Evolutionary conservation across 805 yeast species (phyloP).

Genomic region (Kregervanrija delftensis): DNA sequence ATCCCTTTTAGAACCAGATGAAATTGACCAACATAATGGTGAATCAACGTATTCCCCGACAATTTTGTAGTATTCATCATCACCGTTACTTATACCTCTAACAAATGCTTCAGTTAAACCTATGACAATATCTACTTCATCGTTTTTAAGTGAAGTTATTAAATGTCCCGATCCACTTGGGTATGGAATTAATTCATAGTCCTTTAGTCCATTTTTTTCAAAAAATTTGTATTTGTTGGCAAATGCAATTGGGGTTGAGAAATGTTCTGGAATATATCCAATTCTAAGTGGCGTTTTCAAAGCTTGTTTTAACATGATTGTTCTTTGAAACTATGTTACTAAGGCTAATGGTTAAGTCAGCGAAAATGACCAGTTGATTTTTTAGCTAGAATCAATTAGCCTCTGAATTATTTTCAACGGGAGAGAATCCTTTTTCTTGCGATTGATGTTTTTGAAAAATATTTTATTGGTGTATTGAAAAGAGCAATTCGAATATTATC

Average conservation of each 20-base stretch:
- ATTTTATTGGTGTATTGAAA: too few relatives aligned
- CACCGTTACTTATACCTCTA: constrained; percentile 72
- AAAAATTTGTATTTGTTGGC: constrained; percentile 59
- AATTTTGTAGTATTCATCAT: constrained; percentile 48
- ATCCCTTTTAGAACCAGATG: constrained; percentile 60
- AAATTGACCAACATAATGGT: constrained; percentile 86
- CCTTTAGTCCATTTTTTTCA: constrained; percentile 36
- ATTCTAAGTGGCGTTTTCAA: constrained; percentile 36
- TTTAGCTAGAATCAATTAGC: too few relatives aligned
- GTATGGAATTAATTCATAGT: constrained; percentile 56
- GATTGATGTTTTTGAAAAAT: too few relatives aligned
- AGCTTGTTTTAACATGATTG: constrained; percentile 2
- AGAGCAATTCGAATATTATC: too few relatives aligned
- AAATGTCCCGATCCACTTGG: constrained; percentile 88
- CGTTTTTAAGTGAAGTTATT: constrained; percentile 60
- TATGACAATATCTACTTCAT: constrained; percentile 70
- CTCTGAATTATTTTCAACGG: too few relatives aligned
- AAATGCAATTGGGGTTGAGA: constrained; percentile 77
- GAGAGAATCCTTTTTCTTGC: too few relatives aligned
- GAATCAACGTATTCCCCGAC: constrained; percentile 80
- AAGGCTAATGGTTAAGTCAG: too few relatives aligned
- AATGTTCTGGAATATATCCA: constrained; percentile 90
- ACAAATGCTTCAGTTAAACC: constrained; percentile 92
- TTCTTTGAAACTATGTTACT: too few relatives aligned
- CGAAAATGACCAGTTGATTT: too few relatives aligned